Base-by-base conservation (phyloP, 352 stramenopile genomes). In the Phytophthora vignae region DNA sequence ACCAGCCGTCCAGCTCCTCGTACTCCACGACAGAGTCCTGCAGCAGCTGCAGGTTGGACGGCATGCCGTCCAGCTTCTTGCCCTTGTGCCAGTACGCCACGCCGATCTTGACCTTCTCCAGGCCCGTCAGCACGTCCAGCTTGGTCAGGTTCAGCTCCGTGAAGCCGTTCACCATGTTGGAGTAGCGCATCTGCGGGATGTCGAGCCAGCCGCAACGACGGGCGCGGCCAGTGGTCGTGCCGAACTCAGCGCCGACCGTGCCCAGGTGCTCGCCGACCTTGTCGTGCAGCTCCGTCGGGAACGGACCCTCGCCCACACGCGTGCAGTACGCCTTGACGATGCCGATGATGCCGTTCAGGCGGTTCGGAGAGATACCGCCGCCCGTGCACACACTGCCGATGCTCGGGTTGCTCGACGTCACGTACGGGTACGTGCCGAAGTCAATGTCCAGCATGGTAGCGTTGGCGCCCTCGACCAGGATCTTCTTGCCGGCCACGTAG, bases 311-410 rank as follows among this genome's bases (percentile, higher is more conserved):
- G 50, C 98, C 98, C 15, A 99, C 98, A 67, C 98, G 93, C 46
- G 98, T 99, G 78, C 96, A 99, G 88, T 99, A 99, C 4, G 98
- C 97, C 87, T 99, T 99, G 46, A 99, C 97, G 55, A 99, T 99
- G 60, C 98, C 98, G 71, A 98, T 98, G 74, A 99, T 99, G 25
- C 94, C 94, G 72, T 97, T 94, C 55, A 95, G 69, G 33, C 88
- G 86, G 75, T 95, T 97, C 21, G 97, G 97, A 48, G 93, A 97
- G 42, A 99, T 98, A 58, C 97, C 97, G 14, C 98, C 88, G 31
- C 97, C 97, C 17, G 98, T 99, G 82, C 98, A 97, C 38, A 99
- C 96, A 76, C 90, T 98, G 61, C 98, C 98, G 67, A 99, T 97
- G 50, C 94, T 99, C 50, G 98, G 98, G 79, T 99, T 99, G 64